Percentiles rank a stretch among this genome's conserved stretches.
phyloP scores from a whole-genome alignment of 176 grass and related monocot genomes.

The Hordeum vulgare region MorexV3_pseudomolecules_assembly NC_058518.1:465109913-465110412 shows the following conservation, averaged over 20 bases:
- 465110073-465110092: constrained; percentile 79
- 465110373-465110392: constrained; percentile 63
- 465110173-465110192: constrained; percentile 63
- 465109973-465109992: not conserved
- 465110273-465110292: not conserved
- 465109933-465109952: not conserved
- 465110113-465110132: constrained; percentile 61
- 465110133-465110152: constrained; percentile 72
- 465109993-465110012: too few species aligned
- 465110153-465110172: constrained; percentile 94
- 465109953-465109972: not conserved
- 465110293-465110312: constrained; percentile 65
- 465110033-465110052: not conserved
- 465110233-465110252: not conserved
- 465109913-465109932: not conserved
- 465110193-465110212: constrained; percentile 18
- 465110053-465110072: not conserved
- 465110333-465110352: constrained; percentile 54
- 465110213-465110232: not conserved
- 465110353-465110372: constrained; percentile 60
- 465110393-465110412: constrained; percentile 71
- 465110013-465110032: not conserved
- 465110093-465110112: constrained; percentile 86
- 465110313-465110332: constrained; percentile 81
- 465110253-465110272: not conserved